Evolutionary conservation across 2,329 filamentous ascomycete species (phyloP).

Genomic region (Diatrype stigma): DNA sequence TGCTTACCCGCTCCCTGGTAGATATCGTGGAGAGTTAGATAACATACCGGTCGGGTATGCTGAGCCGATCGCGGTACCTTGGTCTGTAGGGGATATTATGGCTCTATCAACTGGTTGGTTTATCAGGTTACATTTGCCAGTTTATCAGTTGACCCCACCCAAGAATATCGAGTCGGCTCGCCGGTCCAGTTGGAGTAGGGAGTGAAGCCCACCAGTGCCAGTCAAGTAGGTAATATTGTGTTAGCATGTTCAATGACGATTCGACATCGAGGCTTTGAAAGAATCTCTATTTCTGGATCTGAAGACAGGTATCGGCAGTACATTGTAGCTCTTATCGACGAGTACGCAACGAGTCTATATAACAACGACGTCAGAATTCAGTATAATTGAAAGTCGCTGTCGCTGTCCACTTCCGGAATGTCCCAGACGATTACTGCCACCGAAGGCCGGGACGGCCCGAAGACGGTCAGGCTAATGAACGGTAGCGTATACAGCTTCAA

Average conservation of each 20-base stretch:
- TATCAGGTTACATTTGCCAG: not conserved
- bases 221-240: no score
- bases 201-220: not conserved
- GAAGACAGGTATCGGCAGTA: not conserved
- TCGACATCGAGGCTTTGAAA: no score
- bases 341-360: not conserved
- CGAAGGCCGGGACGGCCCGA: not conserved
- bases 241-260: no score
- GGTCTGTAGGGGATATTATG: no score
- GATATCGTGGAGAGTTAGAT: not conserved
- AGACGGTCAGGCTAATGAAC: slow-evolving; percentile 17
- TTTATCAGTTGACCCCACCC: slow-evolving; percentile 6
- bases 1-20: not conserved
- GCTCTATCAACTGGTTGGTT: no score
- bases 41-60: not conserved
- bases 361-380: not conserved
- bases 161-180: not conserved
- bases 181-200: not conserved
- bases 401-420: slow-evolving; percentile 4
- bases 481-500: slow-evolving; percentile 19
- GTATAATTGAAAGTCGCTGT: not conserved
- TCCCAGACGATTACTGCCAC: slow-evolving; percentile 6
- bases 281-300: no score
- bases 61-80: no score
- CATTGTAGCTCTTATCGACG: not conserved